Base-by-base conservation (phyloP, 2,329 filamentous ascomycete genomes). In the Fusarium drepaniforme region DNA sequence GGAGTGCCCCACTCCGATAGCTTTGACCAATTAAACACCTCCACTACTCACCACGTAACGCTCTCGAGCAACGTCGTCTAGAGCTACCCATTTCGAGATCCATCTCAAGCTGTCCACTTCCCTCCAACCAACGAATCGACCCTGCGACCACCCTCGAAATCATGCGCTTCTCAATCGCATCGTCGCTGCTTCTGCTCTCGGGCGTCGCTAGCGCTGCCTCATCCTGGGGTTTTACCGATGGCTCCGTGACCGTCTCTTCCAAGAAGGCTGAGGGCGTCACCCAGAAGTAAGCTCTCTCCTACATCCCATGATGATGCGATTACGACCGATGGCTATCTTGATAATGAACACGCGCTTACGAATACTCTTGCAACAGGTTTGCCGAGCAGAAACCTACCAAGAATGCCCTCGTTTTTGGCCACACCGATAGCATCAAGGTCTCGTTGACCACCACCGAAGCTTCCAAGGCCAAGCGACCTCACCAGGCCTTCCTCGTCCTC, bases 401-500 rank as follows among this genome's bases (percentile, higher is more conserved):
- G 63, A 90, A 90, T 60, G 84, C 92, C 15, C 82, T 98, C 49
- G 83, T 88, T 13, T 87, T 98, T 72, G 90, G 91, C 72, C 84
- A 88, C 64, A 83, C 90, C 64, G 95, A 97, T 81, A 91, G 91
- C 49, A 87, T 98, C 80, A 98, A 97, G 86, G 86, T 99, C 76
- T 85, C 91, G 76, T 86, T 99, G 79, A 97, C 95, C 38, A 90
- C 94, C 11, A 93, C 93, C 82, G 94, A 98, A 80, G 92, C 90
- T 81, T 91, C 92, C 84, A 92, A 91, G 78, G 89, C 90, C 57
- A 96, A 95, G 88, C 91, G 94, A 75, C 95, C 97, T 78, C 97
- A 99, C 84, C 97, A 99, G 85, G 95, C 95, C 8, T 98, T 98
- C 86, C 88, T 99, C 64, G 88, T 97, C 18, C 85, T 99, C 68